Evolutionary conservation across 345 rosid species (phyloP), one percentile per base, ranked within the genome.

Genomic region (Populus alba): DNA sequence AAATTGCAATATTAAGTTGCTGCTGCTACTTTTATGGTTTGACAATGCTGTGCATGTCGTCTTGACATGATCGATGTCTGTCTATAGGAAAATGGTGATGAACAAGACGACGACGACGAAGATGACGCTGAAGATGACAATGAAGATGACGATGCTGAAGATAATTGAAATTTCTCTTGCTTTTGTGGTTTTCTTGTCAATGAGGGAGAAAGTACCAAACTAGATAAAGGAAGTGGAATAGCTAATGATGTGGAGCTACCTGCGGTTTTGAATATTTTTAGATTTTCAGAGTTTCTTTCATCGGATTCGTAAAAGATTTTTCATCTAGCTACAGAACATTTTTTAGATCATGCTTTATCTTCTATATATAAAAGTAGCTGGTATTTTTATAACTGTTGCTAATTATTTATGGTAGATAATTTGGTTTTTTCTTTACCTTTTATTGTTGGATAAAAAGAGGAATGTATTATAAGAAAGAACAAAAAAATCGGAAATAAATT

Each of bases 81-180:
- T 51, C 70, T 35, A 49, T 27, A 80, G 83, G 79, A 80, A 12
- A 70, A 63, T 23, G 49, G n/a, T 8, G 83, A 71, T 12, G 80
- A 71, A 5, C 41, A 41, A 5, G 83, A 68, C 9, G 70, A 70
- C 0, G 75, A 74, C 2, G 82, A 79, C 0, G 74, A 53, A 1
- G 71, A 43, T 1, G 51, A 66, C 1, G 76, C 13, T 41, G 45
- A 41, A 41, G 45, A 41, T 10, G 45, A 66, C 2, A 47, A 71
- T 4, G 75, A 80, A 59, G 79, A 79, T 1, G 69, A 15, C 8
- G 47, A 63, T 2, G 78, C 70, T n/a, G 75, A 69, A 69, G 71
- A 71, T 22, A 72, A 73, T 11, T 72, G 55, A 79, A 70, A 31
- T 23, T 70, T 27, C 22, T 47, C 39, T 49, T 70, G 55, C 22